A percentile compares a stretch with the other conserved stretches of the same genome.
Conservation (phyloP, 192 early-diverging fungal genomes). For the Phycomyces blakesleeanus region DNA sequence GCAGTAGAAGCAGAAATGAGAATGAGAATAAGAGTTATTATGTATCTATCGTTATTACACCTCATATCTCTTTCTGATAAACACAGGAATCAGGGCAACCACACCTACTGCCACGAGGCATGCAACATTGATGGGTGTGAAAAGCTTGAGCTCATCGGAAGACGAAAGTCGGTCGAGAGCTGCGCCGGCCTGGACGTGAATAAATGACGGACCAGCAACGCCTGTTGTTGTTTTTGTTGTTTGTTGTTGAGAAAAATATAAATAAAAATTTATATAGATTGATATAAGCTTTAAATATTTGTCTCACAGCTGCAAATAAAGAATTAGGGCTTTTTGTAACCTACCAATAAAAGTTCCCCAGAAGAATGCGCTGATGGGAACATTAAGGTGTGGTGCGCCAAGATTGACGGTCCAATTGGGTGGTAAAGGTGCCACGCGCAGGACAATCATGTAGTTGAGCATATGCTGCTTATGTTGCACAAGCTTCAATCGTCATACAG, state of each 20-base stretch:
- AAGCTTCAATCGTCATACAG: conserved; percentile 14
- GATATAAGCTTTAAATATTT: background rate
- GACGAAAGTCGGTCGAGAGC: conserved; percentile 46
- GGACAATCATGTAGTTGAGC: conserved; percentile 56
- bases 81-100: conserved; percentile 45
- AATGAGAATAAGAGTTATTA: too few relatives aligned
- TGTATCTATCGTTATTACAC: conserved; percentile 2
- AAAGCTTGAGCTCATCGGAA: conserved; percentile 41
- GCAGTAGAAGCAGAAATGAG: too few relatives aligned
- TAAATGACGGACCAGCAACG: conserved; percentile 46
- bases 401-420: conserved; percentile 61
- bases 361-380: conserved; percentile 49
- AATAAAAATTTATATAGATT: too few relatives aligned
- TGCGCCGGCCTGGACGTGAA: conserved; percentile 56
- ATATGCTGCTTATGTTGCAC: conserved; percentile 50
- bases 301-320: background rate
- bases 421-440: conserved; percentile 52
- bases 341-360: conserved; percentile 52
- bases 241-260: too few relatives aligned
- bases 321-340: too few relatives aligned
- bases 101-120: conserved; percentile 43
- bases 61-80: conserved; percentile 31
- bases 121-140: conserved; percentile 44
- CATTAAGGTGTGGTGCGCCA: conserved; percentile 52
- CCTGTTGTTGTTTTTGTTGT: too few relatives aligned